phyloP scores from a whole-genome alignment of 73 alveolate species.

The Blepharisma japonicum region DNA sequence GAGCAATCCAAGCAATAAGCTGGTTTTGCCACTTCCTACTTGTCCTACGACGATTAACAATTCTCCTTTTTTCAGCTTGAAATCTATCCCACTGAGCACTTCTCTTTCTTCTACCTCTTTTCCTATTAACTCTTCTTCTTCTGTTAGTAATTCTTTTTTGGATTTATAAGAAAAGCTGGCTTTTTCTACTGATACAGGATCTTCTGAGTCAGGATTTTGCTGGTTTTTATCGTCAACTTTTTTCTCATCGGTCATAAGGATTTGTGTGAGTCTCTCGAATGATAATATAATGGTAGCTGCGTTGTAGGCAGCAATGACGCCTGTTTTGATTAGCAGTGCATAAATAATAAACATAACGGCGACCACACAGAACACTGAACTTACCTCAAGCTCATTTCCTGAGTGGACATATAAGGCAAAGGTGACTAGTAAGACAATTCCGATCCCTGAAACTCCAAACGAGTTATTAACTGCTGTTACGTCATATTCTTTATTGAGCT shows the following conservation, averaged over 20 bases:
- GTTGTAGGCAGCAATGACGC: too few relatives aligned
- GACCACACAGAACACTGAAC: neutral
- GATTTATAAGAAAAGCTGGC: too few relatives aligned
- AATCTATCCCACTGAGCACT: conserved; percentile 46
- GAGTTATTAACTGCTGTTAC: neutral
- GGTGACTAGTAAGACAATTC: neutral
- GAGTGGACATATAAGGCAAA: neutral
- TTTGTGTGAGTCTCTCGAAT: too few relatives aligned
- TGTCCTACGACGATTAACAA: conserved; percentile 73
- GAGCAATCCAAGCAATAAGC: conserved; percentile 63
- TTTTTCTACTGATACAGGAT: too few relatives aligned
- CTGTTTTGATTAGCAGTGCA: too few relatives aligned
- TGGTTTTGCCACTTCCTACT: conserved; percentile 89
- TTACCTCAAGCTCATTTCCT: neutral
- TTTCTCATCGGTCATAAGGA: too few relatives aligned
- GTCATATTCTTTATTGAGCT: neutral
- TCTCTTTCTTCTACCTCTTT: conserved; percentile 24
- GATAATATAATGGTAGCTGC: too few relatives aligned
- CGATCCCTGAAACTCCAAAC: neutral
- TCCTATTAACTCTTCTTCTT: too few relatives aligned
- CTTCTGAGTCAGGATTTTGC: too few relatives aligned
- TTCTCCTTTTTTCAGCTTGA: conserved; percentile 58
- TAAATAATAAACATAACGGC: neutral
- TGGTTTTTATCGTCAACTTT: too few relatives aligned
- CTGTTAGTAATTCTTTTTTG: too few relatives aligned